phyloP scores from a whole-genome alignment of 2,329 filamentous ascomycete species.

The Pyrenochaeta sp. region DNA sequence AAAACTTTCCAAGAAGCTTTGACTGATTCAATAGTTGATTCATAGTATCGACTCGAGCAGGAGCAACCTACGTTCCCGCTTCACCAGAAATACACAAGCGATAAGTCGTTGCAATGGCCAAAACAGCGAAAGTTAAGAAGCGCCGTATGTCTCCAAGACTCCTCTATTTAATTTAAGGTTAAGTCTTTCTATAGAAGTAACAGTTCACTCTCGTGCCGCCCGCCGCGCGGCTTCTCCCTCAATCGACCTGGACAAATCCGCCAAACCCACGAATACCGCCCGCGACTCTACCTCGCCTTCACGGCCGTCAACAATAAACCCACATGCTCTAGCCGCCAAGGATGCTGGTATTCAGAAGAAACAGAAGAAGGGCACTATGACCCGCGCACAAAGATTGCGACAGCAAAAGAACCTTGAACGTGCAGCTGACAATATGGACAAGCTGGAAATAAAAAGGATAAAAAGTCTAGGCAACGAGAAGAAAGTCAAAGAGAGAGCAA shows the following conservation, averaged over 20 bases:
- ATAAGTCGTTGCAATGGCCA: conserved; percentile 48
- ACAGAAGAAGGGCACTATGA: conserved; percentile 57
- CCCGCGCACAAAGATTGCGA: conserved; percentile 62
- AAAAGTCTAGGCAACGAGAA: conserved; percentile 61
- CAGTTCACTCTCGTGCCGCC: conserved; percentile 76
- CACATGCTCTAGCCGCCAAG: conserved; percentile 72
- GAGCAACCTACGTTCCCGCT: background rate
- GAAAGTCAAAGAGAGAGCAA: conserved; percentile 58
- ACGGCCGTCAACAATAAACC: conserved; percentile 35
- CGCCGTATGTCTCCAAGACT: conserved; percentile 39
- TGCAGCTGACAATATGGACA: conserved; percentile 63
- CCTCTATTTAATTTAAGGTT: background rate
- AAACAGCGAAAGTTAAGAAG: conserved; percentile 58
- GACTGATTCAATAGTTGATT: background rate
- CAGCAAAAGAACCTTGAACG: conserved; percentile 59
- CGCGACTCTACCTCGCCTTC: conserved; percentile 38
- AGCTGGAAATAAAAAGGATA: conserved; percentile 63
- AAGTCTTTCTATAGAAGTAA: conserved; percentile 59
- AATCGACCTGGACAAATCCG: conserved; percentile 75
- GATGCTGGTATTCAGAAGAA: conserved; percentile 79
- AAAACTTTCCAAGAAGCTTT: background rate
- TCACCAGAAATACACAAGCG: conserved; percentile 3
- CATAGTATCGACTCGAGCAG: background rate
- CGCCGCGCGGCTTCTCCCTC: conserved; percentile 75
- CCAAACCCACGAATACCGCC: conserved; percentile 60